Conservation (phyloP, 1,284 basidiomycete genomes). For the Puccinia coronata region DNA sequence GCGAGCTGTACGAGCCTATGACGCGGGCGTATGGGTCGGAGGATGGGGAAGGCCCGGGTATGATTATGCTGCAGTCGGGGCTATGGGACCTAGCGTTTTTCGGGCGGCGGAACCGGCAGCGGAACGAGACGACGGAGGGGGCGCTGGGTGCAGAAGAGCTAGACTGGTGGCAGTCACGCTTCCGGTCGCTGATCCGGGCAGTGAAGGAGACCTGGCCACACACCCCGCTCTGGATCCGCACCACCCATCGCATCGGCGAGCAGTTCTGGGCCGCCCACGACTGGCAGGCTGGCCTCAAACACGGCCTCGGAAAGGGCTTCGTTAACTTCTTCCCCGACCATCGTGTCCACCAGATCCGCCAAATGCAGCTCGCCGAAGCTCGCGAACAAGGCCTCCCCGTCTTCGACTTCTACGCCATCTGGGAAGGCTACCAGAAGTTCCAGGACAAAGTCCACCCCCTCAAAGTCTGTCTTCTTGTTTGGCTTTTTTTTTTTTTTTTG, state of each 20-base stretch:
- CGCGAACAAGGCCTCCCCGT: constrained; percentile 51
- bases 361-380: constrained; percentile 54
- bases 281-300: constrained; percentile 44
- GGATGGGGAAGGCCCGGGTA: constrained; percentile 51
- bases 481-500: neutral
- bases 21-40: constrained; percentile 51
- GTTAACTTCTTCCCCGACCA: constrained; percentile 55
- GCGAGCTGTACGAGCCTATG: constrained; percentile 54
- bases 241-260: constrained; percentile 54
- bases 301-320: constrained; percentile 50
- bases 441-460: constrained; percentile 53
- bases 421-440: constrained; percentile 55
- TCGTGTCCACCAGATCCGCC: constrained; percentile 54
- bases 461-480: constrained; percentile 48
- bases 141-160: constrained; percentile 53
- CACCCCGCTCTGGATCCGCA: constrained; percentile 53
- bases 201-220: constrained; percentile 53
- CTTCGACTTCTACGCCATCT: constrained; percentile 55
- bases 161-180: constrained; percentile 54
- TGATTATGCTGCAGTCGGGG: constrained; percentile 55
- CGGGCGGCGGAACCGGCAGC: constrained; percentile 54
- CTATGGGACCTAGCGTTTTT: constrained; percentile 57
- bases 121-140: constrained; percentile 51
- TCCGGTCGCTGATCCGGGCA: constrained; percentile 51
- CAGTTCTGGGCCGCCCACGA: constrained; percentile 47